Evolutionary conservation across 306 rosid genomes (phyloP), one percentile per base, ranked within the genome.

Genomic region (Rubus idaeus): DNA sequence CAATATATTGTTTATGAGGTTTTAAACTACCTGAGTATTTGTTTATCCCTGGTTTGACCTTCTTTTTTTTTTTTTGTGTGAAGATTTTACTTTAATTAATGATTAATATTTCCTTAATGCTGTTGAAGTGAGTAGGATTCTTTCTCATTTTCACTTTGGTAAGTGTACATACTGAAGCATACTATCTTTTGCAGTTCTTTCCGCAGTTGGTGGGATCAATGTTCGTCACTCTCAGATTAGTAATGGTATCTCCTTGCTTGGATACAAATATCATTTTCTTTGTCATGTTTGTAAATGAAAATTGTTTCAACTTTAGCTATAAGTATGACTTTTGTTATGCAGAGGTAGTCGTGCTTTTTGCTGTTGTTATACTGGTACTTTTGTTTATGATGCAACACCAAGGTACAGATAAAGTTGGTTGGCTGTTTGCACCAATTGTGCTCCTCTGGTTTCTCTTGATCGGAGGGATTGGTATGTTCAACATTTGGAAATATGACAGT

Each of bases 161-260:
- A 21, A 57, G 68, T 26, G 6, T 16, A 16, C 0, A 2, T 77
- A 42, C 46, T 76, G 82, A 63, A 68, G 80, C 63, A 41, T 74
- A 9, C 77, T 18, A 74, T 81, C 11, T 61, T 44, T 70, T 80
- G 78, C 86, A 95, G 98, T 92, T 86, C 79, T 95, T 71, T 92
- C 97, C n/a, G 98, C 97, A 66, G 93, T 89, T 74, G 97, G 97
- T 49, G 98, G 98, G 82, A 95, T 95, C 97, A 92, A 95, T 62
- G 92, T 90, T 12, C 86, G 83, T 69, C 81, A 87, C 75, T 93
- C 95, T 46, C 16, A n/a, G 4, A 75, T 90, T 89, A 79, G 86
- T 73, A 83, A 53, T 72, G 92, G 97, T 94, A 91, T 77, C 76
- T 21, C 75, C 81, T 73, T 84, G 81, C 62, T 77, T 30, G 67